Percentiles rank a stretch among this genome's conserved stretches.
phyloP scores from a whole-genome alignment of 148 eudicot species.

The Agrostemma githago region DNA sequence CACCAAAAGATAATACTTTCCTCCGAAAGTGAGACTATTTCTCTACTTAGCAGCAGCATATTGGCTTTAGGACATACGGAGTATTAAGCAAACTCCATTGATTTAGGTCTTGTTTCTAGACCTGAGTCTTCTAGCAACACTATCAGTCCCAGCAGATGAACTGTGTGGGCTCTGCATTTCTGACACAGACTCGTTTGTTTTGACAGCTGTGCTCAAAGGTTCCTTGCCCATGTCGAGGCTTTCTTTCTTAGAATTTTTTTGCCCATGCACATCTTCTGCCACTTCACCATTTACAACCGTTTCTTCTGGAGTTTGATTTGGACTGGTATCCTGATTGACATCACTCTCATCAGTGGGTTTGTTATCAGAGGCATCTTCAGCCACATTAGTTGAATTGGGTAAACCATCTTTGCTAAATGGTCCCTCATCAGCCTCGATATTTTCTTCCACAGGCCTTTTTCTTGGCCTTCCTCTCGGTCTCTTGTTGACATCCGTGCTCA shows the following conservation, averaged over 20 bases:
- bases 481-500: background rate
- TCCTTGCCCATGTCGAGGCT: background rate
- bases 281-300: too few relatives aligned
- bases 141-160: constrained; percentile 3
- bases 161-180: background rate
- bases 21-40: background rate
- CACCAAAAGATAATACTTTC: constrained; percentile 1
- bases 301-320: too few relatives aligned
- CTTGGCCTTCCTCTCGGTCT: background rate
- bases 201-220: background rate
- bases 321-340: too few relatives aligned
- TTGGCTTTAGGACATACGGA: background rate
- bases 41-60: background rate
- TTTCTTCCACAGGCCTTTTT: background rate
- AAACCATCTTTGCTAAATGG: background rate
- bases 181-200: background rate
- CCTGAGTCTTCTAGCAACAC: constrained; percentile 25
- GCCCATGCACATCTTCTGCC: background rate
- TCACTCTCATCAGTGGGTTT: too few relatives aligned
- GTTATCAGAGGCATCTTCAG: too few relatives aligned
- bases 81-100: constrained; percentile 3
- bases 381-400: too few relatives aligned
- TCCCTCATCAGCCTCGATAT: background rate
- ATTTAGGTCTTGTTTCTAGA: constrained; percentile 12
- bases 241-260: background rate